Base-by-base conservation (phyloP, 2,329 filamentous ascomycete genomes). In the Xylariomycetidae sp. region DNA sequence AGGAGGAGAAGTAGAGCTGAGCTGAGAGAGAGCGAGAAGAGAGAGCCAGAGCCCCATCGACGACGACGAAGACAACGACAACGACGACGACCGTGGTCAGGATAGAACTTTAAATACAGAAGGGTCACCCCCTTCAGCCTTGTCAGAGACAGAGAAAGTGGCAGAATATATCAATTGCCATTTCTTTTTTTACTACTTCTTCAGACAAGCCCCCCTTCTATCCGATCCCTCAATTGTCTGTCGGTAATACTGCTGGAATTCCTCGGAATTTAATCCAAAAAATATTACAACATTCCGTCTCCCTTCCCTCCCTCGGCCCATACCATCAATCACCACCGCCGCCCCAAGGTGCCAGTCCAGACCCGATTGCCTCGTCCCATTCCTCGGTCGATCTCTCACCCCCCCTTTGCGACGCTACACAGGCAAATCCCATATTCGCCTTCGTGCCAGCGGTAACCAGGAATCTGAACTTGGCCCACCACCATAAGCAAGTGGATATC, bases 381-480 rank as follows among this genome's bases (percentile, higher is more conserved):
- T 54, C 52, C 51, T 56, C 49, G 41, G 44, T 42, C 47, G 50
- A 44, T 20, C 34, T 30, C 25, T 36, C 29, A 32, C 43, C 32
- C 41, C 39, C 40, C 42, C 35, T 32, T 37, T 36, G 34, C 37
- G 35, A 35, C 46, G 36, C n/a, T n/a, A n/a, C n/a, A n/a, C n/a
- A n/a, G n/a, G n/a, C n/a, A n/a, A n/a, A n/a, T n/a, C n/a, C n/a
- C n/a, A n/a, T 38, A 41, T 34, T 14, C 41, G 48, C 49, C 42
- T 43, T 48, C 44, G 48, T 51, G 51, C 50, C 46, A 48, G 34
- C 51, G 41, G 44, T 46, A 49, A 8, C 45, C 34, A 49, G 54
- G 54, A 58, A 56, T 57, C 51, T 56, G 49, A 56, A 53, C 48
- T 46, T 49, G 50, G 51, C 48, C 45, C 46, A 53, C 55, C 44